phyloP scores from a whole-genome alignment of 768 basidiomycete species.

The Paxillus involutus region DNA sequence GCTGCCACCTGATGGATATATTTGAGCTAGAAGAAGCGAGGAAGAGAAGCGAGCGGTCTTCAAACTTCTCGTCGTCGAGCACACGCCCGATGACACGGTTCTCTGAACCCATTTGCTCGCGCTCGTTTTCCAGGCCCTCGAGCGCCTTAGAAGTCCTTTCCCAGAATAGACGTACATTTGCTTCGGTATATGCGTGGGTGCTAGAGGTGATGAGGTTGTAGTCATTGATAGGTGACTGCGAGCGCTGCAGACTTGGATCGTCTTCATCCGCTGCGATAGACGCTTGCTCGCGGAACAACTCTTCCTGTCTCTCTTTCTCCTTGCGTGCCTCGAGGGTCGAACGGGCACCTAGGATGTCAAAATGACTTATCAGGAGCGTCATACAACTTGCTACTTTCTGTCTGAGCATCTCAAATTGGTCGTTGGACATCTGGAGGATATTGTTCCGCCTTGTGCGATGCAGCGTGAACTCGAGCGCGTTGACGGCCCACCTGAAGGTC shows the following conservation, averaged over 20 bases:
- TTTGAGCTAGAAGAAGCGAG: slow-evolving; percentile 95
- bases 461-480: slow-evolving; percentile 90
- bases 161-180: slow-evolving; percentile 73
- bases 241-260: slow-evolving; percentile 45
- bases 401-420: slow-evolving; percentile 88
- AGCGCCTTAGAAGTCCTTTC: slow-evolving; percentile 65
- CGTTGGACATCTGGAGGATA: slow-evolving; percentile 83
- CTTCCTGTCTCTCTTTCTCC: slow-evolving; percentile 85
- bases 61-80: slow-evolving; percentile 88
- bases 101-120: slow-evolving; percentile 60
- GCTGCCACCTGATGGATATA: slow-evolving; percentile 96
- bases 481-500: slow-evolving; percentile 98
- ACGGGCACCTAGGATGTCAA: slow-evolving; percentile 95
- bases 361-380: slow-evolving; percentile 95
- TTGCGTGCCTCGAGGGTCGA: slow-evolving; percentile 84
- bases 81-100: slow-evolving; percentile 87
- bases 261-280: slow-evolving; percentile 47
- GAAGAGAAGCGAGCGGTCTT: slow-evolving; percentile 92
- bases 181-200: slow-evolving; percentile 51
- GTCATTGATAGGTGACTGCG: slow-evolving; percentile 37
- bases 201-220: slow-evolving; percentile 24
- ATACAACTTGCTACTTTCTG: slow-evolving; percentile 95
- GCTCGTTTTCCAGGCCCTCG: slow-evolving; percentile 61
- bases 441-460: slow-evolving; percentile 84
- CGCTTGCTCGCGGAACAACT: slow-evolving; percentile 54